Percentiles rank a stretch among this genome's conserved stretches.
These are phyloP conservation scores for Monosporascus sp. DNA, from an alignment of 2,329 filamentous ascomycete species.

Conservation along the genomic window DNA sequence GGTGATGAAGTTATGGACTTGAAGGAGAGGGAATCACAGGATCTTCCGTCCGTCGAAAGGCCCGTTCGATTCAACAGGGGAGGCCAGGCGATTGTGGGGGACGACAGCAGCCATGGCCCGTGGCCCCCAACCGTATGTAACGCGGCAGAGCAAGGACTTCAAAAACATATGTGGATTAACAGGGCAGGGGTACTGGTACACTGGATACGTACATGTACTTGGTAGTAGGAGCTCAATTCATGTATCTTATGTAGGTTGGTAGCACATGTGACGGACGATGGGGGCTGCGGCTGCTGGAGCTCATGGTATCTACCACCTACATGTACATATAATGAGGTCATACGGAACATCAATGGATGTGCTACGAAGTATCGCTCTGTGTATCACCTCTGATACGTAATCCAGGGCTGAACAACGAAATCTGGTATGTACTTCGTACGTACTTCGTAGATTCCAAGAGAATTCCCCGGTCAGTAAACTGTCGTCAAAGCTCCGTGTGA, in stretches of 20 bases:
- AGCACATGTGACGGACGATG: not conserved
- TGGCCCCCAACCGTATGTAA: not conserved
- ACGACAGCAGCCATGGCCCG: not conserved
- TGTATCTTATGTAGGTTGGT: not conserved
- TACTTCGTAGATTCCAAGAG: not conserved
- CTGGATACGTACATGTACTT: too few species aligned
- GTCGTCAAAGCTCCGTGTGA: not conserved
- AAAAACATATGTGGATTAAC: not conserved
- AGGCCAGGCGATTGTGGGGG: not conserved
- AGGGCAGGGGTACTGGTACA: not conserved
- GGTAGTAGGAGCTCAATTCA: too few species aligned
- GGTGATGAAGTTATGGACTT: not conserved
- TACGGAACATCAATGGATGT: not conserved
- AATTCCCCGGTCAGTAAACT: not conserved
- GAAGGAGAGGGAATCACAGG: not conserved
- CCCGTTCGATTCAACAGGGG: too few species aligned
- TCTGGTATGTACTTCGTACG: not conserved
- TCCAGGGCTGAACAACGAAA: not conserved
- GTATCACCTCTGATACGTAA: too few species aligned
- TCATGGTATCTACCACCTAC: not conserved
- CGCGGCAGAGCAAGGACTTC: not conserved
- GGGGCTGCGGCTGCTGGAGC: not conserved
- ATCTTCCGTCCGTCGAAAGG: not conserved
- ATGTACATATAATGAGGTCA: not conserved
- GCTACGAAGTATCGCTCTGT: too few species aligned